Base-by-base conservation (phyloP, 805 yeast genomes). In the Hanseniaspora thailandica region DNA sequence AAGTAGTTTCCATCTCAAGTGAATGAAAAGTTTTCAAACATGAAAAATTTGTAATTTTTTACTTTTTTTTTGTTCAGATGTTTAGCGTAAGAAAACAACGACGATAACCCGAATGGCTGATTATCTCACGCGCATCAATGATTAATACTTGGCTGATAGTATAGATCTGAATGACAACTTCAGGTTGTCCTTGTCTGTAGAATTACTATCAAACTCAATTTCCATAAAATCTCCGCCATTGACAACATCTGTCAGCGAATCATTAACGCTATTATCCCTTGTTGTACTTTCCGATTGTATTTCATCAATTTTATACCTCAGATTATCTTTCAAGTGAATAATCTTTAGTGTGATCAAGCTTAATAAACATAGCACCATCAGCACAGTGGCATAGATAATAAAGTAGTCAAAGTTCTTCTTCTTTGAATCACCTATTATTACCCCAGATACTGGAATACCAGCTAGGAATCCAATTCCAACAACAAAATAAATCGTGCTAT, bases 401-500 rank as follows among this genome's bases (percentile, higher is more conserved):
- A 68, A 69, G 53, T 69, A 60, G 44, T 68, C 60, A 57, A 74
- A 76, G 4, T 66, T 64, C 0, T 54, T 52, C 2, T 58, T 41
- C 17, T 70, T 55, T 15, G 68, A 69, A 41, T 66, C 61, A 6
- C 72, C 74, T 52, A 76, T 74, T 33, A 76, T 69, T 2, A 76
- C 75, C 48, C 80, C 75, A 0, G 78, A 73, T 23, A 74, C 66
- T 9, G 81, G 81, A 25, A 77, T 67, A 17, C 74, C 71, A 1
- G 73, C 68, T 38, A 77, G 63, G n/a, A 71, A 69, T n/a, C 73
- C 77, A 58, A 79, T 71, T 1, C 84, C 73, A 15, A 77, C 82
- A 58, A 78, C 67, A 38, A 76, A 76, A 62, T 80, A 81, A 66
- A 79, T 74, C 8, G 80, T 75, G 2, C 81, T 76, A 57, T 76